Conservation (phyloP, 352 stramenopile species). For the Globisporangium recalcitrans region DNA sequence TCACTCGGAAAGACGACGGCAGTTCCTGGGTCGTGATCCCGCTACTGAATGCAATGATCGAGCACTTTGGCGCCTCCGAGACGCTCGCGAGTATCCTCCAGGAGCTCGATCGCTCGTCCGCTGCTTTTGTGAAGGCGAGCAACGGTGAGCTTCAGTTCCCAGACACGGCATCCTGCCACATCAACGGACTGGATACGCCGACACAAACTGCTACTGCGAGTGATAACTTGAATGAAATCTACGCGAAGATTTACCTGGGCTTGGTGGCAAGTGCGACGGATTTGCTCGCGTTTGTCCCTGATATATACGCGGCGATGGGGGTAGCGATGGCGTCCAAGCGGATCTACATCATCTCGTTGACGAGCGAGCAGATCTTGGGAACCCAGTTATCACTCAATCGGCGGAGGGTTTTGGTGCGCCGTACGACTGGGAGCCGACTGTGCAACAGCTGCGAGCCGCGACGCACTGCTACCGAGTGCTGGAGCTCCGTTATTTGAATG, state of each 20-base stretch:
- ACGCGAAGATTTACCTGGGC: slow-evolving; percentile 32
- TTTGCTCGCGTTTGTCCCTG: slow-evolving; percentile 24
- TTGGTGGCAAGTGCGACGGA: slow-evolving; percentile 22
- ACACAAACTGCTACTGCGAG: slow-evolving; percentile 2
- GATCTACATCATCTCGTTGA: slow-evolving; percentile 14
- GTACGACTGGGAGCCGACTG: slow-evolving; percentile 20
- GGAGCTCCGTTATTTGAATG: slow-evolving; percentile 25
- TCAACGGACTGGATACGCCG: slow-evolving; percentile 18
- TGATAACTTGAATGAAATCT: slow-evolving; percentile 27
- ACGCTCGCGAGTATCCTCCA: slow-evolving; percentile 18
- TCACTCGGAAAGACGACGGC: slow-evolving; percentile 37
- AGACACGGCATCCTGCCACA: slow-evolving; percentile 26
- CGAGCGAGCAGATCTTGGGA: slow-evolving; percentile 23
- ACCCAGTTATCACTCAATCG: slow-evolving; percentile 18
- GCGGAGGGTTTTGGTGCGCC: slow-evolving; percentile 26
- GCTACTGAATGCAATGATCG: slow-evolving; percentile 29
- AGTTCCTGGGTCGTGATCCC: slow-evolving; percentile 36
- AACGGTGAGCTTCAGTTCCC: slow-evolving; percentile 37
- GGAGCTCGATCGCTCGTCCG: slow-evolving; percentile 30
- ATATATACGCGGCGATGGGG: slow-evolving; percentile 15
- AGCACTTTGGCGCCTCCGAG: slow-evolving; percentile 17
- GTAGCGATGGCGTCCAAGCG: slow-evolving; percentile 15
- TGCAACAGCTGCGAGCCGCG: slow-evolving; percentile 22
- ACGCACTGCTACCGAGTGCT: slow-evolving; percentile 40
- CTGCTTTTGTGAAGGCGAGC: slow-evolving; percentile 23